Percentiles rank a stretch among this genome's conserved stretches.
These are phyloP conservation scores for Yamadazyma nakazawae DNA, from an alignment of 805 yeast genomes.

Conservation along the genomic window DNA sequence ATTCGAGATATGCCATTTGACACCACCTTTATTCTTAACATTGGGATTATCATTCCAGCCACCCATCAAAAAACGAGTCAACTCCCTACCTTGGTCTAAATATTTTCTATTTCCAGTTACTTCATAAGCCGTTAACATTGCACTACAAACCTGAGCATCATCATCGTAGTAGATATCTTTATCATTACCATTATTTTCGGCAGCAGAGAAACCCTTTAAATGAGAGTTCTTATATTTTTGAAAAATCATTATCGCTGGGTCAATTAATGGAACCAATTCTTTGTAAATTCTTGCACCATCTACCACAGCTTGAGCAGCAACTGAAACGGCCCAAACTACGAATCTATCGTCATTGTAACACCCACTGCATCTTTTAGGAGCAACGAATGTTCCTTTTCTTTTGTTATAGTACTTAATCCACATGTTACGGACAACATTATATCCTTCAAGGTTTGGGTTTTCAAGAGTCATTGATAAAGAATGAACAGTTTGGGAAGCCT, in stretches of 20 bases:
- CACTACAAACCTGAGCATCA: constrained; percentile 71
- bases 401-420: constrained; percentile 44
- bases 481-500: neutral
- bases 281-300: constrained; percentile 60
- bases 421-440: constrained; percentile 35
- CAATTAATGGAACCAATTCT: constrained; percentile 51
- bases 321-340: constrained; percentile 68
- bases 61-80: constrained; percentile 59
- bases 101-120: constrained; percentile 55
- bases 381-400: constrained; percentile 33
- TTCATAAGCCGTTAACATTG: constrained; percentile 62
- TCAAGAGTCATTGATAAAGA: constrained; percentile 19
- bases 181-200: constrained; percentile 56
- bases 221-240: constrained; percentile 49
- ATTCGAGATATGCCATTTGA: constrained; percentile 63
- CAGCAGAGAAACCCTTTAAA: constrained; percentile 61
- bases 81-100: constrained; percentile 54
- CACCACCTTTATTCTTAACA: constrained; percentile 52
- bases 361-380: constrained; percentile 41
- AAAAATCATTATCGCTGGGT: constrained; percentile 48
- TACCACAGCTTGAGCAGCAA: constrained; percentile 62
- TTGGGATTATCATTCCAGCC: constrained; percentile 53
- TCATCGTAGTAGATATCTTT: constrained; percentile 69
- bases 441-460: constrained; percentile 41
- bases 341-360: constrained; percentile 49